These are phyloP conservation scores for Aspergillus texensis DNA, from an alignment of 2,329 filamentous ascomycete genomes.

Conservation along the genomic window DNA sequence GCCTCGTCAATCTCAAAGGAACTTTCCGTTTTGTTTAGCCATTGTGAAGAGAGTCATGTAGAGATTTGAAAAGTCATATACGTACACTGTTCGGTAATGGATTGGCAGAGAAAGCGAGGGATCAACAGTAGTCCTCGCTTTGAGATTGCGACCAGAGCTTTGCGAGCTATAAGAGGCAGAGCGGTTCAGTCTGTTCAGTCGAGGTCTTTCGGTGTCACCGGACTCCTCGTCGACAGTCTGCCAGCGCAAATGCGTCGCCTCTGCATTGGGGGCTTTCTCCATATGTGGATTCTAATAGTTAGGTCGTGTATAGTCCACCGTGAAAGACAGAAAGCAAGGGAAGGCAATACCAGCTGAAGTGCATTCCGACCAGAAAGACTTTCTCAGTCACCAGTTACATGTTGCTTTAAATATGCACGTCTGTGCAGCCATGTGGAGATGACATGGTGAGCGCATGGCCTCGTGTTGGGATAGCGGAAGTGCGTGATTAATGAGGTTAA, in stretches of 20 bases:
- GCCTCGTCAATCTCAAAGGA: constrained; percentile 61
- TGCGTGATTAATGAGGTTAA: background rate
- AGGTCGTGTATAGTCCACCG: too few relatives aligned
- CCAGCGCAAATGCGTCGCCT: constrained; percentile 2
- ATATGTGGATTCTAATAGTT: background rate
- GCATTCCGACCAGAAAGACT: too few relatives aligned
- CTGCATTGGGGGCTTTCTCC: background rate
- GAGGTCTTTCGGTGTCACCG: background rate
- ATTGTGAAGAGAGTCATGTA: background rate
- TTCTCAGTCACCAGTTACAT: background rate
- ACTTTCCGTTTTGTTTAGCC: constrained; percentile 23
- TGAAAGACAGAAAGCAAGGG: background rate
- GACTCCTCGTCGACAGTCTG: constrained; percentile 3
- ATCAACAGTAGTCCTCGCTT: constrained; percentile 22
- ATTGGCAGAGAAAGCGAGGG: constrained; percentile 32
- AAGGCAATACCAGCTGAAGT: background rate
- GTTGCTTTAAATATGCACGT: background rate
- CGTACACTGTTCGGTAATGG: constrained; percentile 35
- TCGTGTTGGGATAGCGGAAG: background rate
- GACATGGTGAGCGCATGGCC: background rate
- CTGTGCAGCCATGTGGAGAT: background rate
- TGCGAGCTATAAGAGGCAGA: background rate
- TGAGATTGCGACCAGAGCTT: constrained; percentile 17
- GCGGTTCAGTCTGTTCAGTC: constrained; percentile 2
- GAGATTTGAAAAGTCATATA: constrained; percentile 10